Percentiles rank a stretch among this genome's conserved stretches.
These are phyloP conservation scores for Solanum peruvianum DNA, from an alignment of 257 asterid genomes.

Conservation along the genomic window DNA sequence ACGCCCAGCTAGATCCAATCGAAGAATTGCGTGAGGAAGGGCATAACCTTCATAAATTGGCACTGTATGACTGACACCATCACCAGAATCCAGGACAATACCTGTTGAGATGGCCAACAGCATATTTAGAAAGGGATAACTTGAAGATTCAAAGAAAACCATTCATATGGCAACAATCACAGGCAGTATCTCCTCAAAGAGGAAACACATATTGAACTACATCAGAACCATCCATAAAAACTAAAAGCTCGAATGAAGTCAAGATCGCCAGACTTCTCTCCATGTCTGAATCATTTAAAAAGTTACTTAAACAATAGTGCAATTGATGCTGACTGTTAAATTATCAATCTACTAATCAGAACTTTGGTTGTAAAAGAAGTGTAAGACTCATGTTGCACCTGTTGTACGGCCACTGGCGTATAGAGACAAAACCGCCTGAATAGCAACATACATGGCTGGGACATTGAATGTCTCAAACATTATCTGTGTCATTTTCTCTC, in stretches of 20 bases:
- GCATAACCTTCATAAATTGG: slow-evolving; percentile 32
- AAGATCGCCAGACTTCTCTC: not conserved
- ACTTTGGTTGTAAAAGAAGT: not conserved
- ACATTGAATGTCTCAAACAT: slow-evolving; percentile 36
- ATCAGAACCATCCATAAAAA: not conserved
- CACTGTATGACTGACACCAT: slow-evolving; percentile 29
- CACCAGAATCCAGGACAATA: slow-evolving; percentile 33
- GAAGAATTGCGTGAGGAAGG: slow-evolving; percentile 23
- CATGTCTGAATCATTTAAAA: not conserved
- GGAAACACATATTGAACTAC: not conserved
- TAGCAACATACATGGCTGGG: slow-evolving; percentile 44
- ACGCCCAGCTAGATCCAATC: slow-evolving; percentile 25
- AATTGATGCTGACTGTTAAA: not conserved
- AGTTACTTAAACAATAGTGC: not conserved
- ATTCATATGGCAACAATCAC: not conserved
- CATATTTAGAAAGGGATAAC: not conserved
- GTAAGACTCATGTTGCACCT: slow-evolving; percentile 1
- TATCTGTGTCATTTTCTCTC: slow-evolving; percentile 38
- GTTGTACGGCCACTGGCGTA: slow-evolving; percentile 47
- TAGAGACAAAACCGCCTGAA: slow-evolving; percentile 39
- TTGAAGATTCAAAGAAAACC: not conserved
- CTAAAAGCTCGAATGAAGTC: not conserved
- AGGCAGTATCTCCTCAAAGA: not conserved
- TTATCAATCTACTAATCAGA: not conserved
- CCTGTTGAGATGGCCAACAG: slow-evolving; percentile 3